Percentiles rank a stretch among this genome's conserved stretches.
These are phyloP conservation scores for Penicillium flavigenum DNA, from an alignment of 495 filamentous ascomycete genomes.

Conservation along the genomic window DNA sequence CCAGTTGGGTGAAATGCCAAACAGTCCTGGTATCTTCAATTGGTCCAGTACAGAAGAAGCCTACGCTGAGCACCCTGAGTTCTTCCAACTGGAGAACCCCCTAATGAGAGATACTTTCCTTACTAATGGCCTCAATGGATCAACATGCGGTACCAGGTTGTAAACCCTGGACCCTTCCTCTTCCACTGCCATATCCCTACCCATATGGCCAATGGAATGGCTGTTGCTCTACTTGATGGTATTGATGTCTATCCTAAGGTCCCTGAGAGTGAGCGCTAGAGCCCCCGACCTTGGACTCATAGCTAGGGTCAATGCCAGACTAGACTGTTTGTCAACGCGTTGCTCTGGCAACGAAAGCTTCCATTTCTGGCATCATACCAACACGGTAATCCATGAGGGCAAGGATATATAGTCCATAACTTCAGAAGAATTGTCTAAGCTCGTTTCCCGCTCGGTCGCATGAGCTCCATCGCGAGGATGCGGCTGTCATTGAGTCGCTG, in stretches of 20 bases:
- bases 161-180: conserved; percentile 51
- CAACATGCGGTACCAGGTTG: conserved; percentile 48
- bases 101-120: conserved; percentile 44
- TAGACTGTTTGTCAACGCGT: neutral
- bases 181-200: conserved; percentile 55
- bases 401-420: too few species aligned
- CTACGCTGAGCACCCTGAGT: conserved; percentile 33
- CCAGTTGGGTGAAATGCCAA: conserved; percentile 26
- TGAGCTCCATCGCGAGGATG: too few species aligned
- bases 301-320: neutral
- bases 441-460: neutral
- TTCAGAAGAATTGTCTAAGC: too few species aligned
- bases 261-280: conserved; percentile 24
- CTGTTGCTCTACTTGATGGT: conserved; percentile 49
- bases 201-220: conserved; percentile 52
- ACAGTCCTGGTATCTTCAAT: conserved; percentile 19
- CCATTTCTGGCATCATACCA: too few species aligned
- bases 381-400: too few species aligned
- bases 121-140: conserved; percentile 30
- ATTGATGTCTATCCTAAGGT: conserved; percentile 49
- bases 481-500: too few species aligned
- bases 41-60: conserved; percentile 46
- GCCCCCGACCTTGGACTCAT: neutral
- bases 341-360: too few species aligned
- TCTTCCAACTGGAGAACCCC: conserved; percentile 50